A percentile compares a stretch with the other conserved stretches of the same genome.
Conservation (phyloP, 768 basidiomycete genomes). For the Scleroderma citrinum region DNA sequence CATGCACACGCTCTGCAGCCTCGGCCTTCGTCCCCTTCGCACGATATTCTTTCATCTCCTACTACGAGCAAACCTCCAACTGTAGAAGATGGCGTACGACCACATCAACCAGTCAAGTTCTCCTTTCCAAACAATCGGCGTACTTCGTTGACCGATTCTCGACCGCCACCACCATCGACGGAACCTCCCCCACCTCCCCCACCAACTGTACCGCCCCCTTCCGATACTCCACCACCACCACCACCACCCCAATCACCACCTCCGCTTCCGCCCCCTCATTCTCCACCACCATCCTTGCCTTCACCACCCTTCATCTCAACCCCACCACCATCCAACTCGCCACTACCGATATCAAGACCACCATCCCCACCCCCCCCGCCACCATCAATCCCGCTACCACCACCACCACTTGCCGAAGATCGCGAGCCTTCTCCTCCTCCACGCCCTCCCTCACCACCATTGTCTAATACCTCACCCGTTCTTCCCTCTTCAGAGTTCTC, state of each 20-base stretch:
- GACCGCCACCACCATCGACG: constrained; percentile 32
- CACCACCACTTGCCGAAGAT: constrained; percentile 16
- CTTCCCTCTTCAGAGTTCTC: constrained; percentile 7
- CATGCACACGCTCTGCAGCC: constrained; percentile 13
- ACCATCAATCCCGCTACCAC: constrained; percentile 12
- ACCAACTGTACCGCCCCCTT: constrained; percentile 25
- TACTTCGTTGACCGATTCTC: constrained; percentile 19
- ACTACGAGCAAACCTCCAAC: constrained; percentile 16
- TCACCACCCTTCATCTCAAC: constrained; percentile 23
- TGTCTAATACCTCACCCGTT: constrained; percentile 15
- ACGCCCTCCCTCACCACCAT: constrained; percentile 24
- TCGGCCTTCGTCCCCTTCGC: constrained; percentile 8
- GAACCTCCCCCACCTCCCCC: constrained; percentile 34
- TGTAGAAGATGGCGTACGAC: constrained; percentile 26
- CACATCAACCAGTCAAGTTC: constrained; percentile 28
- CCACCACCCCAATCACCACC: constrained; percentile 26
- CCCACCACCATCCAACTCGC: constrained; percentile 7
- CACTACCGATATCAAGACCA: constrained; percentile 8
- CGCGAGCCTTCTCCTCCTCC: constrained; percentile 13
- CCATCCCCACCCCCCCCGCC: constrained; percentile 19
- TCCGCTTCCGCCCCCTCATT: constrained; percentile 17
- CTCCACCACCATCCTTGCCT: constrained; percentile 19
- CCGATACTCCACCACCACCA: constrained; percentile 25
- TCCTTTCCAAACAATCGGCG: constrained; percentile 27
- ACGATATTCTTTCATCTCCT: constrained; percentile 10